Base-by-base conservation (phyloP, 1,139 yeast species). In the Geotrichum phurueaensis region DNA sequence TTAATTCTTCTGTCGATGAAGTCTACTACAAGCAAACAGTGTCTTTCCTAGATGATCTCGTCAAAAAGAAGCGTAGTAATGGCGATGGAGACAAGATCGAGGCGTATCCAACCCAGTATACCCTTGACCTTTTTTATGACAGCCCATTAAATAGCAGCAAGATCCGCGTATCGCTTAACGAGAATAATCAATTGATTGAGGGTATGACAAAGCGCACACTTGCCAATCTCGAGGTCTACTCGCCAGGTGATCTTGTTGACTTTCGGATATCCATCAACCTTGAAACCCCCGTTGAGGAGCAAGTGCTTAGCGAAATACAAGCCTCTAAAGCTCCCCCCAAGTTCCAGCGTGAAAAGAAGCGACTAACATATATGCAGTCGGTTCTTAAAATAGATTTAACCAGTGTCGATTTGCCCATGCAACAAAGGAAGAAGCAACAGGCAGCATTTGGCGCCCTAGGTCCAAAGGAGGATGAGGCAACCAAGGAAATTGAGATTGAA, bases 181-280 rank as follows among this genome's bases (percentile, higher is more conserved):
- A 72, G 53, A 61, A 63, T 7, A 70, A 69, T 33, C 65, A 66
- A 13, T 60, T 83, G 56, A 78, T 81, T n/a, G 83, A 83, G 36
- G 87, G 86, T 50, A 87, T 91, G 59, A 84, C 85, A 64, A 91
- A 91, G 70, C 82, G 83, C 65, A 79, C 94, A 60, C 75, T 90
- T 10, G 82, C 89, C 2, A 91, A 87, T 70, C 74, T 91, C 62
- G 82, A 84, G 69, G 78, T 91, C 43, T 85, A 83, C 69, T 82
- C 87, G 60, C 97, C 97, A 1, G 87, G 89, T 64, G 84, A 89
- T 36, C 79, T 86, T 74, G 86, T 85, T 70, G 97, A 91, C 71
- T 78, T 87, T 65, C 79, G 96, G 68, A 76, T 91, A 51, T 85
- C 95, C 12, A 75, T 91, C 65, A 84, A 90, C 49, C 74, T 87